A percentile compares a stretch with the other conserved stretches of the same genome.
Conservation (phyloP, 177 flowering plant species). For the Vitis hybrid region DNA sequence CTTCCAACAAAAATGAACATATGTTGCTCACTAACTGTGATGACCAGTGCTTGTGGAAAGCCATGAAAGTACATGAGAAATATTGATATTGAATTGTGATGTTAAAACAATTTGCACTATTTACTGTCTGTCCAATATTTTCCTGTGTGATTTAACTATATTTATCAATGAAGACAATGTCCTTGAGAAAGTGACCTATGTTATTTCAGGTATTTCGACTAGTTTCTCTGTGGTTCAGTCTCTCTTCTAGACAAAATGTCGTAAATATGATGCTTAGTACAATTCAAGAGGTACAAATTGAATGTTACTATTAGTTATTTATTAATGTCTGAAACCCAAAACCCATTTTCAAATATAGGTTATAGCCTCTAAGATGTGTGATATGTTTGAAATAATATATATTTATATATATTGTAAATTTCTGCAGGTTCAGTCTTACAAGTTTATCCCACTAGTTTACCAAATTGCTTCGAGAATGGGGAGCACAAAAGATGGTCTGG, state of each 20-base stretch:
- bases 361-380: too few relatives aligned
- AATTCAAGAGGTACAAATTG: slow-evolving; percentile 63
- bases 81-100: too few relatives aligned
- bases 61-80: too few relatives aligned
- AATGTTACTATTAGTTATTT: neutral
- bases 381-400: neutral
- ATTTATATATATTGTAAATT: neutral
- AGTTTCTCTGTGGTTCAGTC: slow-evolving; percentile 89
- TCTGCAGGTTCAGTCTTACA: slow-evolving; percentile 87
- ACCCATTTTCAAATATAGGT: too few relatives aligned
- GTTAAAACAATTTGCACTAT: too few relatives aligned
- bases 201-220: slow-evolving; percentile 87
- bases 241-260: slow-evolving; percentile 71
- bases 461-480: slow-evolving; percentile 99
- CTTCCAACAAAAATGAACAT: neutral
- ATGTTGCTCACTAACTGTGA: neutral
- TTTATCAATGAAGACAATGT: neutral
- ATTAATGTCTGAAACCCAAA: too few relatives aligned
- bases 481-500: slow-evolving; percentile 65
- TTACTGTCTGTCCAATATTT: neutral
- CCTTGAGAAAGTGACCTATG: slow-evolving; percentile 4
- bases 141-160: neutral
- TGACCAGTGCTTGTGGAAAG: neutral
- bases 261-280: slow-evolving; percentile 70
- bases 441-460: slow-evolving; percentile 84